Conservation (phyloP, 169 alveolate species). For the Plasmodium adleri region DNA sequence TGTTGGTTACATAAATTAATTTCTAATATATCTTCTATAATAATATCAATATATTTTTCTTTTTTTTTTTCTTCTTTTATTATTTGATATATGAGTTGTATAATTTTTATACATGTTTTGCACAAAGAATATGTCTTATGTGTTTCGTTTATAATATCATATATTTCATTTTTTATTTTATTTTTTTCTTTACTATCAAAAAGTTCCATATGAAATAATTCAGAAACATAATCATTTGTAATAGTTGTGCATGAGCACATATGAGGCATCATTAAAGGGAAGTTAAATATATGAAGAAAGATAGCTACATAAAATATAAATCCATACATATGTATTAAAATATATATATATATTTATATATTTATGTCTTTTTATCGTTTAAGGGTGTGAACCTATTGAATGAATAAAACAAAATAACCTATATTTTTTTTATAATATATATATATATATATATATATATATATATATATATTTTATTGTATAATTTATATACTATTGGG, state of each 20-base stretch:
- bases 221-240: conserved; percentile 23
- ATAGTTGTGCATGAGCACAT: not conserved
- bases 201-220: conserved; percentile 27
- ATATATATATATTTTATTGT: no score
- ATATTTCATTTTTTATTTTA: conserved; percentile 54
- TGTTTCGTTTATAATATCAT: conserved; percentile 20
- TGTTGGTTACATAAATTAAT: conserved; percentile 24
- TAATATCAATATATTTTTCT: conserved; percentile 50
- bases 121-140: conserved; percentile 47
- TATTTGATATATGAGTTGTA: conserved; percentile 35
- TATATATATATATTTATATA: no score
- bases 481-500: no score
- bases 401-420: no score
- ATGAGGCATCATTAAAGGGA: no score
- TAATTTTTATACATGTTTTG: conserved; percentile 56
- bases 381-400: no score
- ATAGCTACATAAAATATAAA: no score
- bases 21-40: conserved; percentile 62
- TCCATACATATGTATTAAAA: no score
- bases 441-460: no score
- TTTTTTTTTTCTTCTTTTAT: conserved; percentile 28
- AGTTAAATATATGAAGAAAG: no score
- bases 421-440: no score
- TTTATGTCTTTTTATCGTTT: no score
- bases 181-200: conserved; percentile 31